phyloP scores from a whole-genome alignment of 163 green algal genomes.

The Botryococcus braunii region DNA sequence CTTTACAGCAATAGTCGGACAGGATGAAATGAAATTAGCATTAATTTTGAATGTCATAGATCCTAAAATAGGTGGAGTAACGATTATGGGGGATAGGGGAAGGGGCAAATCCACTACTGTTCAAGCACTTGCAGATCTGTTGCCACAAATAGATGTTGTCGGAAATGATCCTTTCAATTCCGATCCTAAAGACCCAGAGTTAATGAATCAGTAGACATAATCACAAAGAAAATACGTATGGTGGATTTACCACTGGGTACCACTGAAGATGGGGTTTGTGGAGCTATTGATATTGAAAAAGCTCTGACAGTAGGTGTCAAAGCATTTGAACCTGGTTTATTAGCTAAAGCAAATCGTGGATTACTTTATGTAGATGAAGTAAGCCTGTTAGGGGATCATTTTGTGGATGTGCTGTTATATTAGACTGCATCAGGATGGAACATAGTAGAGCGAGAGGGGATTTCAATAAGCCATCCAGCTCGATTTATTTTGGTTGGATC shows the following conservation, averaged over 20 bases:
- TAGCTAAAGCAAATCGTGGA: conserved; percentile 80
- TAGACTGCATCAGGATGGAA: conserved; percentile 73
- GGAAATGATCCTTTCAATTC: conserved; percentile 40
- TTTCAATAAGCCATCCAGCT: conserved; percentile 82
- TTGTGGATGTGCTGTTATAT: conserved; percentile 91
- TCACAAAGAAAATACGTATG: conserved; percentile 24
- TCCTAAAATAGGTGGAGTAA: conserved; percentile 76
- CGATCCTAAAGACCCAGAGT: conserved; percentile 60
- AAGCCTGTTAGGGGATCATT: conserved; percentile 85
- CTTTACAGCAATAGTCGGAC: conserved; percentile 76
- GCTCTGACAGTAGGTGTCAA: conserved; percentile 79
- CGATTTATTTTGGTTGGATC: conserved; percentile 19
- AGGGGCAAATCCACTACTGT: conserved; percentile 82
- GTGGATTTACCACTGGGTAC: conserved; percentile 90
- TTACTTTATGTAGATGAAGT: conserved; percentile 94
- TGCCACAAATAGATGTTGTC: conserved; percentile 64
- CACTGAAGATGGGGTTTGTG: conserved; percentile 90
- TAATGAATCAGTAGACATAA: conserved; percentile 55
- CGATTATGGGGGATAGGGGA: conserved; percentile 80
- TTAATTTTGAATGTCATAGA: conserved; percentile 80
- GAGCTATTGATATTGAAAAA: conserved; percentile 93
- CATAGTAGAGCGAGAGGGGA: conserved; percentile 86
- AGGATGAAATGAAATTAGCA: conserved; percentile 83
- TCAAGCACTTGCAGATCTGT: conserved; percentile 63
- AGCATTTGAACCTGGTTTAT: conserved; percentile 79